These are phyloP conservation scores for Simplicillium aogashimaense DNA, from an alignment of 2,329 filamentous ascomycete species.

Conservation along the genomic window DNA sequence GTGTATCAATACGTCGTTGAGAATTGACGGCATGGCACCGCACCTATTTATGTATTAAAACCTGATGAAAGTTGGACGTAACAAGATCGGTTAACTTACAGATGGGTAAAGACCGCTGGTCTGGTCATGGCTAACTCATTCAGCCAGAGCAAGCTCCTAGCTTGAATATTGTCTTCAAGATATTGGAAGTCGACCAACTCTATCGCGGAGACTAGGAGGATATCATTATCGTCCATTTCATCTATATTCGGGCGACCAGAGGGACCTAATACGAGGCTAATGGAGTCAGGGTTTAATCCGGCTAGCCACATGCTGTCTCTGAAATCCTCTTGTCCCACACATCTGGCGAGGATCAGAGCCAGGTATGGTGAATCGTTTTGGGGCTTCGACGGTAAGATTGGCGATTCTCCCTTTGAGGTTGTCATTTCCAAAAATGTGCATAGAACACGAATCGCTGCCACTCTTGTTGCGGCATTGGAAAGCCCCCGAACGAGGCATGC, in stretches of 20 bases:
- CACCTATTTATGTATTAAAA: conserved; percentile 27
- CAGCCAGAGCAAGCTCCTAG: conserved; percentile 49
- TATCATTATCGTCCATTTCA: conserved; percentile 47
- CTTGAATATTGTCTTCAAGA: conserved; percentile 52
- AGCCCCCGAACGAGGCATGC: conserved; percentile 55
- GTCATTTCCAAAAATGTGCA: conserved; percentile 45
- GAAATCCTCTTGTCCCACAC: conserved; percentile 46
- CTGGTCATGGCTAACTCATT: conserved; percentile 43
- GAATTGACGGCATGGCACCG: conserved; percentile 43
- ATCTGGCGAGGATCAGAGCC: conserved; percentile 47
- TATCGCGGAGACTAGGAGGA: conserved; percentile 53
- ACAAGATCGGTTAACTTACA: conserved; percentile 33
- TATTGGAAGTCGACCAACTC: conserved; percentile 57
- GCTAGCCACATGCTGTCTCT: conserved; percentile 54
- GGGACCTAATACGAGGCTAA: conserved; percentile 13
- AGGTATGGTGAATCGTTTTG: conserved; percentile 45
- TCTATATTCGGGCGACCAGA: conserved; percentile 21
- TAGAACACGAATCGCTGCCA: conserved; percentile 48
- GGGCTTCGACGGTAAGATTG: conserved; percentile 12
- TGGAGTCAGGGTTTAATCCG: conserved; percentile 35
- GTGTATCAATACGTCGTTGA: conserved; percentile 53
- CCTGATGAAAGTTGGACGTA: conserved; percentile 3
- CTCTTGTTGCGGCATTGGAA: conserved; percentile 50
- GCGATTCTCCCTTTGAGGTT: conserved; percentile 3
- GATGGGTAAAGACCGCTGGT: conserved; percentile 44